Conservation (phyloP, 2,329 filamentous ascomycete genomes). For the Ophiosphaerella korrae region DNA sequence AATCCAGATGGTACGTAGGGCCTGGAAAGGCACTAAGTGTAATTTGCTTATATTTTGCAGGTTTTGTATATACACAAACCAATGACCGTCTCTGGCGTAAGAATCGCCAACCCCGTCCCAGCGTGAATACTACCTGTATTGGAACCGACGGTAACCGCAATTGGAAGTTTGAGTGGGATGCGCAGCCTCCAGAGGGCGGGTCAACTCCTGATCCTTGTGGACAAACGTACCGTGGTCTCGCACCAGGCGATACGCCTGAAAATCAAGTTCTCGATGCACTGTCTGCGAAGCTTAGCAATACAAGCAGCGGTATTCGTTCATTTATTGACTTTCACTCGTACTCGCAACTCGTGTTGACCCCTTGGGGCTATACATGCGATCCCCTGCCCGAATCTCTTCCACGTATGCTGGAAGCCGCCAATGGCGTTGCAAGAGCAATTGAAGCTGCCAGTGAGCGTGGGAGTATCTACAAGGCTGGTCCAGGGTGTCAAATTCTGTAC, state of each 20-base stretch:
- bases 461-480: slow-evolving; percentile 50
- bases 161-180: slow-evolving; percentile 41
- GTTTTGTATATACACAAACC: slow-evolving; percentile 42
- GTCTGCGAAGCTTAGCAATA: slow-evolving; percentile 47
- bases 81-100: slow-evolving; percentile 45
- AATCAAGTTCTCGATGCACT: slow-evolving; percentile 51
- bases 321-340: slow-evolving; percentile 70
- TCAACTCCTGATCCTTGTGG: slow-evolving; percentile 38
- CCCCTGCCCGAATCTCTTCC: slow-evolving; percentile 54
- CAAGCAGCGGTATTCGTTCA: slow-evolving; percentile 58
- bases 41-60: slow-evolving; percentile 1
- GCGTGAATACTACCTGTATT: slow-evolving; percentile 29
- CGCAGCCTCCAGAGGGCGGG: slow-evolving; percentile 30
- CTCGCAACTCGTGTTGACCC: slow-evolving; percentile 63
- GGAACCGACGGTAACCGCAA: slow-evolving; percentile 46
- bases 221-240: slow-evolving; percentile 40
- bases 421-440: slow-evolving; percentile 51
- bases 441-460: slow-evolving; percentile 45
- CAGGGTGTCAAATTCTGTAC: slow-evolving; percentile 65
- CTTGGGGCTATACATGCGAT: slow-evolving; percentile 56
- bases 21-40: not conserved
- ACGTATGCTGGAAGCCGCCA: slow-evolving; percentile 47
- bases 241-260: slow-evolving; percentile 38
- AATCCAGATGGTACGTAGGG: slow-evolving; percentile 34
- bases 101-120: slow-evolving; percentile 40